These are phyloP conservation scores for Talaromyces rugulosus DNA, from an alignment of 2,329 filamentous ascomycete genomes.

Conservation along the genomic window DNA sequence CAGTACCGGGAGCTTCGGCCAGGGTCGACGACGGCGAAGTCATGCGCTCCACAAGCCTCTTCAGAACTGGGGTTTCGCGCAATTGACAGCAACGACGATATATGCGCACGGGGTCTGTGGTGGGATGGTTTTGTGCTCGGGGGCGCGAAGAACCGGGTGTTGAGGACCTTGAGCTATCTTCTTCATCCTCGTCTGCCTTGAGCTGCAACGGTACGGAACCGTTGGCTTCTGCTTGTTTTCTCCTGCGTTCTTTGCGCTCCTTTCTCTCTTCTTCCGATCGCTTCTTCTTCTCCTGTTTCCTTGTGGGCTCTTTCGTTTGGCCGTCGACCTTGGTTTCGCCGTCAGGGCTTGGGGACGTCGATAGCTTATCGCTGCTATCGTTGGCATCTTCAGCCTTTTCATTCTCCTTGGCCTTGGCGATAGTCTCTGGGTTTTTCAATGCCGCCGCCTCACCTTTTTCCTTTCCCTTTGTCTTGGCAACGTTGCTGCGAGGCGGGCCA, in stretches of 20 bases:
- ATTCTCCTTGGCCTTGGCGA: slow-evolving; percentile 51
- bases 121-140: slow-evolving; percentile 64
- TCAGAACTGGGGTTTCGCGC: slow-evolving; percentile 85
- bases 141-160: slow-evolving; percentile 34
- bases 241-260: slow-evolving; percentile 83
- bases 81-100: slow-evolving; percentile 93
- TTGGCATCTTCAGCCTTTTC: slow-evolving; percentile 11
- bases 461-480: slow-evolving; percentile 47
- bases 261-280: slow-evolving; percentile 89
- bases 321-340: slow-evolving; percentile 26
- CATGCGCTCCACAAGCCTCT: slow-evolving; percentile 87
- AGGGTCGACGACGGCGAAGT: slow-evolving; percentile 64
- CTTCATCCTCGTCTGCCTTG: slow-evolving; percentile 62
- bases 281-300: slow-evolving; percentile 96
- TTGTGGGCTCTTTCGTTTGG: slow-evolving; percentile 46
- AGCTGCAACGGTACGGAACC: slow-evolving; percentile 82
- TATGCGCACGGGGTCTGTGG: slow-evolving; percentile 85
- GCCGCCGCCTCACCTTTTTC: slow-evolving; percentile 70
- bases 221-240: slow-evolving; percentile 80
- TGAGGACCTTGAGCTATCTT: slow-evolving; percentile 43
- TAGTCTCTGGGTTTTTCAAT: slow-evolving; percentile 57
- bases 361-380: not conserved
- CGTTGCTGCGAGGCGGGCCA: slow-evolving; percentile 1
- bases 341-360: slow-evolving; percentile 20
- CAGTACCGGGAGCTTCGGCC: slow-evolving; percentile 64